phyloP scores from a whole-genome alignment of 1,139 yeast genomes.

The Yamadazyma epiphylla region DNA sequence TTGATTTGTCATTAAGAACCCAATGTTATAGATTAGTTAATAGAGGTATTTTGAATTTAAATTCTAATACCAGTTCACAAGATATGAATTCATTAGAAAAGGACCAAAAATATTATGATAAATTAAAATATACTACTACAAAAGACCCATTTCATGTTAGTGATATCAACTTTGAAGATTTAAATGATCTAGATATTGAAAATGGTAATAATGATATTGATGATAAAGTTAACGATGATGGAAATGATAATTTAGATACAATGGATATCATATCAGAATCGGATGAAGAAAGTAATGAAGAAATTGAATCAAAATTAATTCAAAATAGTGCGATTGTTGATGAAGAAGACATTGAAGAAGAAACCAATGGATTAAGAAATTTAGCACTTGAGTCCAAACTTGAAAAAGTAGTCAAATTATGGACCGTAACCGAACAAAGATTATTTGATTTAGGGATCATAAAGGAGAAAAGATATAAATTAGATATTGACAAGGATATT shows the following conservation, averaged over 20 bases:
- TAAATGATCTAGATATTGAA: conserved; percentile 1
- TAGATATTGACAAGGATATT: too few species aligned
- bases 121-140: conserved; percentile 5
- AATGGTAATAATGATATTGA: conserved; percentile 2
- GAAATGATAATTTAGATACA: conserved; percentile 11
- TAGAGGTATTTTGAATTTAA: conserved; percentile 37
- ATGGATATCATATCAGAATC: neutral
- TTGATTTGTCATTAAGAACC: conserved; percentile 51
- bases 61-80: conserved; percentile 6
- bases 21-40: conserved; percentile 62
- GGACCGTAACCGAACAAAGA: conserved; percentile 60
- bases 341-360: conserved; percentile 25
- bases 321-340: conserved; percentile 10
- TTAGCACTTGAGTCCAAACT: conserved; percentile 44
- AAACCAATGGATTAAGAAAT: conserved; percentile 20
- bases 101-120: conserved; percentile 13
- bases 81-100: conserved; percentile 6
- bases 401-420: conserved; percentile 52
- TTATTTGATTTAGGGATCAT: conserved; percentile 35
- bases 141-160: conserved; percentile 2
- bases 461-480: conserved; percentile 21
- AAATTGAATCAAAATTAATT: conserved; percentile 3
- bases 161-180: conserved; percentile 5
- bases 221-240: neutral
- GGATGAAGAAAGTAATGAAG: conserved; percentile 2